phyloP scores from a whole-genome alignment of 352 stramenopile genomes.

The Pythium diclinum region DNA sequence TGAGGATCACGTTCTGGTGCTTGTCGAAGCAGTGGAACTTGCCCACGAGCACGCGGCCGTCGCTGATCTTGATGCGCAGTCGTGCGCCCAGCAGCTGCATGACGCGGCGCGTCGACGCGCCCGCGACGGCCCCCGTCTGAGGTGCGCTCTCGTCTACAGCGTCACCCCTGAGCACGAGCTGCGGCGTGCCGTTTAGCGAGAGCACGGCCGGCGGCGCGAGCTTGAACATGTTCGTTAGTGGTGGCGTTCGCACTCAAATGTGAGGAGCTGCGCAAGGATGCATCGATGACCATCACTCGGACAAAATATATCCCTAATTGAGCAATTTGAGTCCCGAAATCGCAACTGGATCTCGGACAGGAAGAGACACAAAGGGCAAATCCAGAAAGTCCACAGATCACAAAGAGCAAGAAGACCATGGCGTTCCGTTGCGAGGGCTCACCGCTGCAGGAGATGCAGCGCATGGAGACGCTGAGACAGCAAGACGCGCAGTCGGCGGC shows the following conservation, averaged over 20 bases:
- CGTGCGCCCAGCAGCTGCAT: conserved; percentile 58
- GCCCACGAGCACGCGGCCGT: conserved; percentile 63
- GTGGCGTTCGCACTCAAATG: background rate
- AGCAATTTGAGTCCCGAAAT: background rate
- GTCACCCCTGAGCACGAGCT: conserved; percentile 24
- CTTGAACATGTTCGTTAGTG: conserved; percentile 7
- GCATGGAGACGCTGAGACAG: conserved; percentile 42
- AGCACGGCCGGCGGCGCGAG: conserved; percentile 34
- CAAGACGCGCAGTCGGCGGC: conserved; percentile 47
- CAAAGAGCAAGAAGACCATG: conserved; percentile 1
- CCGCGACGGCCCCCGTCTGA: conserved; percentile 24
- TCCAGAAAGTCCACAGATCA: background rate
- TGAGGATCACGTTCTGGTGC: conserved; percentile 80
- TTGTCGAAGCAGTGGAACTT: conserved; percentile 81
- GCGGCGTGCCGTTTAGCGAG: conserved; percentile 58
- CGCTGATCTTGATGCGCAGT: conserved; percentile 65
- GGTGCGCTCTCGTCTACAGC: background rate
- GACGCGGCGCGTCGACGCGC: conserved; percentile 45
- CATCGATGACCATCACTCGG: background rate
- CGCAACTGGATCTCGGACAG: conserved; percentile 3
- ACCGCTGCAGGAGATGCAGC: conserved; percentile 59
- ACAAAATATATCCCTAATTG: background rate
- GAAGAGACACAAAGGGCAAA: background rate
- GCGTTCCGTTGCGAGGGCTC: conserved; percentile 37
- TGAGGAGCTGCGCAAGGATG: conserved; percentile 5